Evolutionary conservation across 106 monocot species (phyloP).

Genomic region (Hemerocallis citrina): DNA sequence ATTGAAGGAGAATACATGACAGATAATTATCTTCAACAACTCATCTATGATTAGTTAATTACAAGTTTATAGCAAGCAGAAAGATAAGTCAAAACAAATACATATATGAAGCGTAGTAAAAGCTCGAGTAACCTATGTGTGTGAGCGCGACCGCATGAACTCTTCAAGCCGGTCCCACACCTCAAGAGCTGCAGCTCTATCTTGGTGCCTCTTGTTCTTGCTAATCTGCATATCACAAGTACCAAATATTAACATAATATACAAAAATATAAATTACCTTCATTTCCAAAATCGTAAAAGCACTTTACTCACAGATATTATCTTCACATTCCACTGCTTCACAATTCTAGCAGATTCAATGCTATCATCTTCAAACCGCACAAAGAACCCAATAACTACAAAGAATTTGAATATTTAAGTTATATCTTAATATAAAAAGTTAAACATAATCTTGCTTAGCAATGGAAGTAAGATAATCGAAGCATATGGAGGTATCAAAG

Average conservation of each 20-base stretch:
- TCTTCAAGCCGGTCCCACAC: conserved; percentile 94
- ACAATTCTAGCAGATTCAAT: conserved; percentile 91
- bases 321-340: conserved; percentile 99
- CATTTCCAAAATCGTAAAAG: background rate
- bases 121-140: conserved; percentile 28
- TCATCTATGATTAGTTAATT: no score
- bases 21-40: background rate
- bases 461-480: no score
- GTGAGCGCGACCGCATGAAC: conserved; percentile 76
- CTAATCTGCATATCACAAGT: conserved; percentile 54
- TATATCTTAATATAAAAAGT: no score
- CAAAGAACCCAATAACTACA: conserved; percentile 88
- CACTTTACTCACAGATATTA: conserved; percentile 70
- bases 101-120: background rate
- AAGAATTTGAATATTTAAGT: background rate
- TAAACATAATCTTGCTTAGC: no score
- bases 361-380: conserved; percentile 98
- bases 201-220: conserved; percentile 98
- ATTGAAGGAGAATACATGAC: background rate
- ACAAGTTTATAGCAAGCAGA: background rate
- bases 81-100: background rate
- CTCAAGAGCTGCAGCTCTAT: conserved; percentile 93
- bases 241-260: background rate
- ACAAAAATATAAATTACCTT: background rate
- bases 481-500: no score